Conservation (phyloP, 2,329 filamentous ascomycete genomes). For the Erysiphe pulchra region DNA sequence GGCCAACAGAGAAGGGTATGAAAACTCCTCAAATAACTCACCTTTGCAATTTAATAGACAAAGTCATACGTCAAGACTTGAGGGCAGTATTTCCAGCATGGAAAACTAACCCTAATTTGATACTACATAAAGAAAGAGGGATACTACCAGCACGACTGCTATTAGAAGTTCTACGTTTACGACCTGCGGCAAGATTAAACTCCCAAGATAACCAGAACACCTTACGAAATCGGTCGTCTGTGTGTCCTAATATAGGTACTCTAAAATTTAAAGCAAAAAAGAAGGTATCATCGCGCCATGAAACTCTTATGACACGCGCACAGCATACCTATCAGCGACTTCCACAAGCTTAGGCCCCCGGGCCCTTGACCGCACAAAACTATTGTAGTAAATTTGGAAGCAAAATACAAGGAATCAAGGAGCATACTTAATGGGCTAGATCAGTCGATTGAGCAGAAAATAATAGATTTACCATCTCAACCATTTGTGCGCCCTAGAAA, state of each 20-base stretch:
- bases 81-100: background rate
- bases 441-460: too few species aligned
- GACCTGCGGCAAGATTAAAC: background rate
- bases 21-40: background rate
- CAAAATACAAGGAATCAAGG: too few species aligned
- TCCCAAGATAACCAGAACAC: background rate
- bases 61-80: background rate
- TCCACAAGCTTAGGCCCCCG: too few species aligned
- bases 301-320: too few species aligned
- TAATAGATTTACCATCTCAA: too few species aligned
- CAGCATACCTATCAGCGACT: too few species aligned
- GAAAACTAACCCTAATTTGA: background rate
- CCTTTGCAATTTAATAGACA: too few species aligned
- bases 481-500: too few species aligned
- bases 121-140: background rate
- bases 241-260: background rate
- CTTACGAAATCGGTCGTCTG: background rate
- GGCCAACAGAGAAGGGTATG: background rate
- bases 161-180: background rate
- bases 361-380: too few species aligned
- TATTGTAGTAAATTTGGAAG: too few species aligned
- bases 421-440: too few species aligned
- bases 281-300: too few species aligned
- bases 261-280: background rate
- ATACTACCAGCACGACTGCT: background rate